Conservation (phyloP, 768 basidiomycete species). For the Pleurotus djamor region DNA sequence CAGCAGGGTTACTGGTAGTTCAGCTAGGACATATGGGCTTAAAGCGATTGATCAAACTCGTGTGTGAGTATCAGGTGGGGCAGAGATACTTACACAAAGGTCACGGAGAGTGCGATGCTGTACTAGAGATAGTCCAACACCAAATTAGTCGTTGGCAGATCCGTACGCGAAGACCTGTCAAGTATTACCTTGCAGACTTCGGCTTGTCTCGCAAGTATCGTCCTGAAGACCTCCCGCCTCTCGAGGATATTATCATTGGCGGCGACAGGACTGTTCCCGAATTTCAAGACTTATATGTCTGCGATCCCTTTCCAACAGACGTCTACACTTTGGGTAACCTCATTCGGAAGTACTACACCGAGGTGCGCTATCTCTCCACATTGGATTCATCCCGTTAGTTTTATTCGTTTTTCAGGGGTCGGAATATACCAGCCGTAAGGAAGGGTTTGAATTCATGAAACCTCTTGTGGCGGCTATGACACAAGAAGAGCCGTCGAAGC, state of each 20-base stretch:
- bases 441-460: too few species aligned
- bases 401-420: too few species aligned
- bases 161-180: constrained; percentile 14
- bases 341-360: constrained; percentile 10
- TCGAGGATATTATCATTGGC: constrained; percentile 27
- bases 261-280: constrained; percentile 38
- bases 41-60: background rate
- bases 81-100: constrained; percentile 20
- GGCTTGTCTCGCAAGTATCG: constrained; percentile 23
- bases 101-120: constrained; percentile 45
- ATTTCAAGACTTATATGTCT: constrained; percentile 15
- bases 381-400: too few species aligned
- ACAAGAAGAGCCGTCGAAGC: too few species aligned
- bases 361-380: background rate
- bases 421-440: too few species aligned
- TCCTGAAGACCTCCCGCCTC: constrained; percentile 19
- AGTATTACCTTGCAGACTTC: constrained; percentile 28
- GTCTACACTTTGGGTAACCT: constrained; percentile 31
- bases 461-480: too few species aligned
- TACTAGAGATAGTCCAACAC: constrained; percentile 25
- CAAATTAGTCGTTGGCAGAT: background rate
- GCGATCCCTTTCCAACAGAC: constrained; percentile 29
- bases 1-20: constrained; percentile 59
- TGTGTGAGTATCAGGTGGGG: background rate
- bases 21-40: constrained; percentile 51